Evolutionary conservation across 371 early-diverging fungal species (phyloP).

Genomic region (Mortierella sp.): DNA sequence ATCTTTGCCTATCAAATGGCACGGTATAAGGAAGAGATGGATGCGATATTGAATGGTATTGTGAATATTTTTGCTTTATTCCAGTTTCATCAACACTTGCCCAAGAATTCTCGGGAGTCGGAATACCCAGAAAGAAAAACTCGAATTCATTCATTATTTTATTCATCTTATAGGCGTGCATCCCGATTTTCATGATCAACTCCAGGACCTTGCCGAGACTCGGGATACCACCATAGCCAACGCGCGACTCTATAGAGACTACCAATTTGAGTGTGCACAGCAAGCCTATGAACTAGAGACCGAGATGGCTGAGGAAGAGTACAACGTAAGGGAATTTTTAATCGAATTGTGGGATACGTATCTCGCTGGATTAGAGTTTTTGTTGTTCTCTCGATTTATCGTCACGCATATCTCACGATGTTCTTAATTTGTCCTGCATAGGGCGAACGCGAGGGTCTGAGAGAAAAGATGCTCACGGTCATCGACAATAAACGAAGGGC

Average conservation of each 20-base stretch:
- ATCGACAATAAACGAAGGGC: slow-evolving; percentile 83
- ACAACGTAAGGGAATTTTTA: slow-evolving; percentile 54
- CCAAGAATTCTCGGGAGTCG: too few species aligned
- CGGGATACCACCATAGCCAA: slow-evolving; percentile 66
- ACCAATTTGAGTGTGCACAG: slow-evolving; percentile 76
- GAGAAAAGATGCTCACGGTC: slow-evolving; percentile 76
- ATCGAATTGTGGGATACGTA: too few species aligned
- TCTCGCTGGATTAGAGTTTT: not conserved
- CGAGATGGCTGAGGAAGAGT: slow-evolving; percentile 68
- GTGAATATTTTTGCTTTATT: not conserved
- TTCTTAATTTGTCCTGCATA: slow-evolving; percentile 9
- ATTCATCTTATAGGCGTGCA: slow-evolving; percentile 65
- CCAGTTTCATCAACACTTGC: too few species aligned
- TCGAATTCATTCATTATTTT: not conserved
- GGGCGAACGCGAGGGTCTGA: slow-evolving; percentile 74
- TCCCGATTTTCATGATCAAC: slow-evolving; percentile 71
- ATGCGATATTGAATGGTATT: slow-evolving; percentile 47
- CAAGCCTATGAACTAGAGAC: slow-evolving; percentile 69
- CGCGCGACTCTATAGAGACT: slow-evolving; percentile 72
- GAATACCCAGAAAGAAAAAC: too few species aligned
- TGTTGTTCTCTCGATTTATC: not conserved
- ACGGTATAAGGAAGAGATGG: slow-evolving; percentile 52
- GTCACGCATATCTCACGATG: too few species aligned
- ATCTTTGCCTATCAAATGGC: slow-evolving; percentile 48
- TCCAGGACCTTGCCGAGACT: slow-evolving; percentile 67